These are phyloP conservation scores for Solanum pinnatisectum DNA, from an alignment of 257 asterid species.

Conservation along the genomic window DNA sequence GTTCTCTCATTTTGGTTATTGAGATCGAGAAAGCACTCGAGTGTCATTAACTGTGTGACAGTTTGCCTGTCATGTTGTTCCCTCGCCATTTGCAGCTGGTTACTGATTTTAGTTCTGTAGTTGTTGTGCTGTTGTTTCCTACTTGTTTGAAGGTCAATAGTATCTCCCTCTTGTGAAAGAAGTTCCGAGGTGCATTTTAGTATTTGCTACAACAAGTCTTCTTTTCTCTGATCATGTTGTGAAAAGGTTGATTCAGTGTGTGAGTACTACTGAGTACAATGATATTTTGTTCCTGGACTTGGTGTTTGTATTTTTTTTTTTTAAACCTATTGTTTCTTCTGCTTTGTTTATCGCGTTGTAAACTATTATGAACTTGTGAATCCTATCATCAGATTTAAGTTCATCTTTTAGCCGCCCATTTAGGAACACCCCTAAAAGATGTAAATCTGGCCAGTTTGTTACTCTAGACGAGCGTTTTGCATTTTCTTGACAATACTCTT, in stretches of 20 bases:
- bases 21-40: not conserved
- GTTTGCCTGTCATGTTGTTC: not conserved
- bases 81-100: not conserved
- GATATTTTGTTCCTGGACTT: not conserved
- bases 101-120: not conserved
- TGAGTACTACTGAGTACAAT: not conserved
- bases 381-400: no score
- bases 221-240: not conserved
- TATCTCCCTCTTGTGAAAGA: not conserved
- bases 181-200: not conserved
- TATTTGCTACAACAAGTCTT: not conserved
- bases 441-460: no score
- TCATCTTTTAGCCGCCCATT: no score
- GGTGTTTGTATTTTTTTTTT: not conserved
- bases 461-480: no score
- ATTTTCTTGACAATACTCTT: no score
- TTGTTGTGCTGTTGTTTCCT: not conserved
- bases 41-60: not conserved
- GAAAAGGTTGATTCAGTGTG: not conserved
- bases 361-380: no score
- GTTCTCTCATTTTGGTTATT: not conserved
- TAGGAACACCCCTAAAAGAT: no score
- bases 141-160: not conserved
- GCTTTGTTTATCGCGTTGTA: not conserved
- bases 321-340: not conserved